Percentiles rank a stretch among this genome's conserved stretches.
phyloP scores from a whole-genome alignment of 139 green algal species.

The Mesotaenium endlicherianum region DNA sequence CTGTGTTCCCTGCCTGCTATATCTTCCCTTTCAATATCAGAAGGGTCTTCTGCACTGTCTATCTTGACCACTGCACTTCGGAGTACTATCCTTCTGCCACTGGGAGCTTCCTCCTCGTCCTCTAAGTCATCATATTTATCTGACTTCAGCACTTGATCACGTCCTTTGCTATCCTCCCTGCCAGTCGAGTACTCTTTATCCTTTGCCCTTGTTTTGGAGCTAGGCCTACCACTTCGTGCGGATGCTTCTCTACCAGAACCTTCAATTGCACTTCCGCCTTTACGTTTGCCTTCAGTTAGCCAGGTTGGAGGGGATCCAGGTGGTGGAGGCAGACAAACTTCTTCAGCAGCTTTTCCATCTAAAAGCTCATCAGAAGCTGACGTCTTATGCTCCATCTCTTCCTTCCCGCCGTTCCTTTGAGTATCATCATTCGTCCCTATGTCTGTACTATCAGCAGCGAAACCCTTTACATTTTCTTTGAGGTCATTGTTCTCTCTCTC shows the following conservation, averaged over 20 bases:
- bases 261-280: no score
- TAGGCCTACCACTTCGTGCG: no score
- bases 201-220: no score
- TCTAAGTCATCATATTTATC: neutral
- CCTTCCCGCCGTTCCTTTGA: neutral
- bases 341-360: neutral
- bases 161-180: no score
- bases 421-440: neutral
- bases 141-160: neutral
- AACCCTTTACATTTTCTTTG: neutral
- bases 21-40: neutral
- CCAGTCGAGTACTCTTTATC: no score
- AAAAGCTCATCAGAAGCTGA: neutral
- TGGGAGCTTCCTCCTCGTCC: neutral
- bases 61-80: neutral
- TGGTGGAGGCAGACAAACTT: neutral
- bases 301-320: no score
- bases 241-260: no score
- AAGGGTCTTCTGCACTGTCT: neutral
- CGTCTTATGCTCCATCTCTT: neutral
- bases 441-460: neutral
- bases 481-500: no score
- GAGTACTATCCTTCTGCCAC: neutral
- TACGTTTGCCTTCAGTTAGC: no score
- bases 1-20: neutral